Base-by-base conservation (phyloP, 2,329 filamentous ascomycete genomes). In the Cercospora zeina region DNA sequence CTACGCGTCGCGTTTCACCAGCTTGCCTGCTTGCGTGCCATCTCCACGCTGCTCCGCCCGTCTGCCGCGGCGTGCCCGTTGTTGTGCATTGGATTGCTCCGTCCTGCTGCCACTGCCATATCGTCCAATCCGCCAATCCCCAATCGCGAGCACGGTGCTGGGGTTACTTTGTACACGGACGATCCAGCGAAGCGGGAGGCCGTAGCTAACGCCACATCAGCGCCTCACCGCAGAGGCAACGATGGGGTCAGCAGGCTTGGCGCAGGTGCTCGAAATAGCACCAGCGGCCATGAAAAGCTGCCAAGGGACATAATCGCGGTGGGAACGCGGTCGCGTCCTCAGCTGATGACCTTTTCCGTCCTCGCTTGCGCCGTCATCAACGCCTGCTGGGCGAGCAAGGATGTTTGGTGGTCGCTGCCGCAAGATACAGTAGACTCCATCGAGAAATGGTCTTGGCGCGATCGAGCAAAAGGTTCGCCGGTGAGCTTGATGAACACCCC, bases 281-380 rank as follows among this genome's bases (percentile, higher is more conserved):
- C 54, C 42, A 34, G 36, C 54, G 19, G 54, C 54, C 54, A 56
- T n/a, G 34, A 36, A 55, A 39, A 21, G 21, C 16, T 13, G 37
- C 21, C 34, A 37, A 55, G 53, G 45, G 54, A 56, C 54, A 56
- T 56, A 45, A 30, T 55, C 49, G 13, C n/a, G 34, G 34, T 55
- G 36, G 14, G 36, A 24, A 33, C 30, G 37, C 36, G 33, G 37
- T 19, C 54, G 27, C 37, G 54, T 47, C 11, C 54, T 33, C 24
- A 31, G 31, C 27, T 34, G 49, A 33, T n/a, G 27, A 16, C 16
- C 13, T 53, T 21, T 34, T 34, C 49, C 19, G 49, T 34, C n/a
- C 49, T 53, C 49, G 49, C n/a, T 53, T 19, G n/a, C 19, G 49
- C 5, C 49, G 49, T 16, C 27, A n/a, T 34, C 49, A 53, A 27